A percentile compares a stretch with the other conserved stretches of the same genome.
These are phyloP conservation scores for Furcasterigmium furcatum DNA, from an alignment of 2,329 filamentous ascomycete species.

Conservation along the genomic window DNA sequence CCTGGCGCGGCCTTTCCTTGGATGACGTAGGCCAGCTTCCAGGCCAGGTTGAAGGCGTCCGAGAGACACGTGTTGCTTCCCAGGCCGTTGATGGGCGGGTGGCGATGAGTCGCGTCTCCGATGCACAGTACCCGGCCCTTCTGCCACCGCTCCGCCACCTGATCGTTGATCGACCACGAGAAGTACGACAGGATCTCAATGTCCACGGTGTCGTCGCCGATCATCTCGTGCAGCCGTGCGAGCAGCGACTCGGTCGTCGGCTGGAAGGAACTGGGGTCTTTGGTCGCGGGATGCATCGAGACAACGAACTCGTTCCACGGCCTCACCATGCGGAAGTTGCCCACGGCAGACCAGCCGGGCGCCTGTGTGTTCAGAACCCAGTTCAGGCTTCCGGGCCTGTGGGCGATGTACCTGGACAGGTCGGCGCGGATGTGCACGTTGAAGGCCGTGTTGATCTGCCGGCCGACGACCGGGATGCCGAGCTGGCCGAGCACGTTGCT, in stretches of 20 bases:
- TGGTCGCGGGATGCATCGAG: slow-evolving; percentile 17
- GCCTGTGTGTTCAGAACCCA: slow-evolving; percentile 46
- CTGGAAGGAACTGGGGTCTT: not conserved
- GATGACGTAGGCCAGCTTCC: slow-evolving; percentile 41
- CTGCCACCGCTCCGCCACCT: slow-evolving; percentile 48
- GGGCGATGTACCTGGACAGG: slow-evolving; percentile 45
- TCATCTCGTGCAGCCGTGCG: slow-evolving; percentile 27
- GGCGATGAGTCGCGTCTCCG: slow-evolving; percentile 49
- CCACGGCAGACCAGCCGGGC: slow-evolving; percentile 36
- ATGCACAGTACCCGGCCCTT: slow-evolving; percentile 29
- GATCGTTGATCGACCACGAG: slow-evolving; percentile 53
- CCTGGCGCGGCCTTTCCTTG: slow-evolving; percentile 24
- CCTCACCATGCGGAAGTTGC: slow-evolving; percentile 50
- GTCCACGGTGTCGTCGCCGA: slow-evolving; percentile 45
- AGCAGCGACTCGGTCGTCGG: slow-evolving; percentile 22
- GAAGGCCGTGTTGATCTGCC: slow-evolving; percentile 18
- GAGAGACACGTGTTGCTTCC: slow-evolving; percentile 50
- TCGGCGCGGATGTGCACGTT: slow-evolving; percentile 39
- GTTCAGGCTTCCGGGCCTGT: slow-evolving; percentile 45
- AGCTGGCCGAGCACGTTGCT: slow-evolving; percentile 29
- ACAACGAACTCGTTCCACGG: slow-evolving; percentile 54
- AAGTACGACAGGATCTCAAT: slow-evolving; percentile 43
- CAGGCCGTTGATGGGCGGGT: slow-evolving; percentile 46
- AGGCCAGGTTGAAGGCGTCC: slow-evolving; percentile 44
- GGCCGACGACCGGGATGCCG: slow-evolving; percentile 26